A percentile compares a stretch with the other conserved stretches of the same genome.
Evolutionary conservation across 1,139 yeast species (phyloP).

Genomic region (Diutina neorugosa): DNA sequence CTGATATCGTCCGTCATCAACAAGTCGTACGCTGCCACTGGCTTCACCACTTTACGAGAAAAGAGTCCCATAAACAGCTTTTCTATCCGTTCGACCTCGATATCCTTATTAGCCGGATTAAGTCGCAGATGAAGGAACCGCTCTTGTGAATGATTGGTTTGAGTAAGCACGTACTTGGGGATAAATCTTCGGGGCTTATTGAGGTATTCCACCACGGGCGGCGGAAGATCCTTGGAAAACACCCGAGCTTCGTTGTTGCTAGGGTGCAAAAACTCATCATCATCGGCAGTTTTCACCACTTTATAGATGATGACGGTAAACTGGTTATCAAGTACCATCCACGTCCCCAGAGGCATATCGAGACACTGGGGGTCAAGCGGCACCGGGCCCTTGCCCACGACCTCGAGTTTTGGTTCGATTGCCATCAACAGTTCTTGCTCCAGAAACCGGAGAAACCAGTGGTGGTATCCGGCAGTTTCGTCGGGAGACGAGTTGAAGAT

Average conservation of each 20-base stretch:
- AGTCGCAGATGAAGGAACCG: constrained; percentile 13
- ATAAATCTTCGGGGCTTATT: constrained; percentile 4
- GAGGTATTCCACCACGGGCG: neutral
- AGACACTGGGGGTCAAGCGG: constrained; percentile 11
- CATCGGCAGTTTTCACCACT: neutral
- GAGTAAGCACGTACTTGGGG: constrained; percentile 19
- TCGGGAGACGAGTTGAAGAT: constrained; percentile 34
- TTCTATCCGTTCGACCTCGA: neutral
- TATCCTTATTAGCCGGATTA: neutral
- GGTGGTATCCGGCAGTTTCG: constrained; percentile 29
- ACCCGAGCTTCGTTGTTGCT: neutral
- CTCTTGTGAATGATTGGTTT: constrained; percentile 23
- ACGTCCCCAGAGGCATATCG: constrained; percentile 7
- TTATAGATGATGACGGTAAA: neutral
- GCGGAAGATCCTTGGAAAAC: neutral
- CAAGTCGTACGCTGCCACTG: neutral
- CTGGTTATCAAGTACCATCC: constrained; percentile 4
- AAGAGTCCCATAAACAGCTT: neutral
- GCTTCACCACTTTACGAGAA: neutral
- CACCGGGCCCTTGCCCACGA: constrained; percentile 7
- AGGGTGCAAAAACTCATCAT: neutral
- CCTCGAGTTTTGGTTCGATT: constrained; percentile 17
- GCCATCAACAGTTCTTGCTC: constrained; percentile 12
- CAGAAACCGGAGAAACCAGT: constrained; percentile 16
- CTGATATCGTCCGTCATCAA: constrained; percentile 1